A percentile compares a stretch with the other conserved stretches of the same genome.
phyloP scores from a whole-genome alignment of 345 rosid species.

The Diplotaxis tenuifolia region DNA sequence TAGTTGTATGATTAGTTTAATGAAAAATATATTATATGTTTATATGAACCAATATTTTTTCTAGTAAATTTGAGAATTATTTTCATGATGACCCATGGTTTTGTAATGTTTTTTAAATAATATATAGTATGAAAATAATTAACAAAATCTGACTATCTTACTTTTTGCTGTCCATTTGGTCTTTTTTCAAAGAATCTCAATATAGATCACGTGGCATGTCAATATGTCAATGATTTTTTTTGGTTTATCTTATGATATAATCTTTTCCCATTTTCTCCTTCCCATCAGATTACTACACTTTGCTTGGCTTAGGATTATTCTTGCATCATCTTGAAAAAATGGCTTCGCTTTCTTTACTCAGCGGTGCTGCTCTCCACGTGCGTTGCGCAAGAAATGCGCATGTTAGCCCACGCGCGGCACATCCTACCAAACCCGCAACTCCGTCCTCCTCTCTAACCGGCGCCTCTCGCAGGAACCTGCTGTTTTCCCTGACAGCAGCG shows the following conservation, averaged over 20 bases:
- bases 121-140: not conserved
- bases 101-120: no score
- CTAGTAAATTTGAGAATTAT: no score
- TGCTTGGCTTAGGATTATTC: slow-evolving; percentile 16
- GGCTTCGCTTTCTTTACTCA: slow-evolving; percentile 46
- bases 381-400: slow-evolving; percentile 29
- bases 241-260: not conserved
- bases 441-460: not conserved
- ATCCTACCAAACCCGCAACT: slow-evolving; percentile 29
- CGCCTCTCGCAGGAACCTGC: slow-evolving; percentile 53
- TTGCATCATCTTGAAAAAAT: slow-evolving; percentile 25
- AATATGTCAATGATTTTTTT: not conserved
- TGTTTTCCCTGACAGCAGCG: slow-evolving; percentile 53
- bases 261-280: not conserved
- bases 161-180: not conserved
- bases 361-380: slow-evolving; percentile 20
- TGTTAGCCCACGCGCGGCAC: slow-evolving; percentile 34
- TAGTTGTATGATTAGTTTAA: no score
- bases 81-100: no score
- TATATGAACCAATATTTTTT: no score
- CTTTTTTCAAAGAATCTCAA: not conserved
- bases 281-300: not conserved
- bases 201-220: not conserved
- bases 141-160: not conserved
- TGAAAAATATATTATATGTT: no score